phyloP scores from a whole-genome alignment of 208 protist species.

The Acanthamoeba culbertsoni region DNA sequence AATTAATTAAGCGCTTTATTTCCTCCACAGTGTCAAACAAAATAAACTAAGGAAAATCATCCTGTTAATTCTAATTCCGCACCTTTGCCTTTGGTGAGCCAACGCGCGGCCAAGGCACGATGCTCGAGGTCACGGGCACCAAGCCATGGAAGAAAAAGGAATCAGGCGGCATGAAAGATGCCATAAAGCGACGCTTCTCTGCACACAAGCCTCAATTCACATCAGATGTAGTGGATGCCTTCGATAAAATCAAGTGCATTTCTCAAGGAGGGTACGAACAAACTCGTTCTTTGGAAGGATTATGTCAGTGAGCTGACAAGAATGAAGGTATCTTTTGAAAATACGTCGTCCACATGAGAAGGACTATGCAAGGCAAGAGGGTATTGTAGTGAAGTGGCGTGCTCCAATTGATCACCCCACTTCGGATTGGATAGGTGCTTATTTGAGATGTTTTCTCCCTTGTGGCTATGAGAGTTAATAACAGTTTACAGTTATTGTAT shows the following conservation, averaged over 20 bases:
- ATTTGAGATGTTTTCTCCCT: not conserved
- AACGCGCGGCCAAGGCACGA: not conserved
- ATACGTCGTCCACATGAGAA: not conserved
- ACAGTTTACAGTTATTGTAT: not conserved
- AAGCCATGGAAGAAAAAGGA: slow-evolving; percentile 10
- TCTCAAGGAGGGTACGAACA: not conserved
- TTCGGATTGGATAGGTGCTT: slow-evolving; percentile 40
- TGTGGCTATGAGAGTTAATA: no score
- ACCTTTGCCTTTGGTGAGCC: no score
- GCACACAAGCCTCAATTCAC: not conserved
- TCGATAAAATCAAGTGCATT: slow-evolving; percentile 27
- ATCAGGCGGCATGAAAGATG: slow-evolving; percentile 1
- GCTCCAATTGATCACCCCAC: slow-evolving; percentile 49
- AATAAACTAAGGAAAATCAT: no score
- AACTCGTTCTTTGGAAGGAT: not conserved
- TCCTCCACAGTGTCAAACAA: no score
- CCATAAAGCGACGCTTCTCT: not conserved
- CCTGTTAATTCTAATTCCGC: no score
- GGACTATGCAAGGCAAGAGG: not conserved
- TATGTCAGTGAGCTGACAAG: not conserved
- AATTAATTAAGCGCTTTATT: no score
- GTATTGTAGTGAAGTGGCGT: slow-evolving; percentile 38
- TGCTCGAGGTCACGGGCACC: not conserved
- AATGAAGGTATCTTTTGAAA: slow-evolving; percentile 21
- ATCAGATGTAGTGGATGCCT: not conserved